A percentile compares a stretch with the other conserved stretches of the same genome.
Evolutionary conservation across 495 filamentous ascomycete genomes (phyloP).

Genomic region (Aspergillus baeticus): DNA sequence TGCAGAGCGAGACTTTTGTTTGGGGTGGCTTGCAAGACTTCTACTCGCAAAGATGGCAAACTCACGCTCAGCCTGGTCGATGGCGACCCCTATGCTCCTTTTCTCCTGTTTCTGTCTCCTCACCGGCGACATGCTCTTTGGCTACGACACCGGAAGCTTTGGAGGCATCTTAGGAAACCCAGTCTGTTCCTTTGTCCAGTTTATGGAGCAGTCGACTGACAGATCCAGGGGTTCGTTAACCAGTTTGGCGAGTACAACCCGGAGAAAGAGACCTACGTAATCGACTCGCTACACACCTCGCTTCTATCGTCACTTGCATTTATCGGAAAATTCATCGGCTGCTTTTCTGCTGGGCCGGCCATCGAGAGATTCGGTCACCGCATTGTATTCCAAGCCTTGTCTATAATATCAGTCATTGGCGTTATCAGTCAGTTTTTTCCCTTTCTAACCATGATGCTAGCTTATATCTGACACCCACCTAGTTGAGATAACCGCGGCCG

Average conservation of each 20-base stretch:
- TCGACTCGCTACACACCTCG: background rate
- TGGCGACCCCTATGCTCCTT: background rate
- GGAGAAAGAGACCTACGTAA: background rate
- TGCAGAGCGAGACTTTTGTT: no score
- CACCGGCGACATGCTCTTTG: background rate
- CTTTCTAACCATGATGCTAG: background rate
- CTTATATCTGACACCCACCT: background rate
- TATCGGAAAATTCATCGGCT: background rate
- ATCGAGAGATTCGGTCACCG: background rate
- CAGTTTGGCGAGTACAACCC: background rate
- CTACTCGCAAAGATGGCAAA: background rate
- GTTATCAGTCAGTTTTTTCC: background rate
- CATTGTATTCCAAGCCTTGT: background rate
- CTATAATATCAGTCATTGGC: background rate
- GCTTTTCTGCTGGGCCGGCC: background rate
- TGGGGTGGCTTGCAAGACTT: background rate
- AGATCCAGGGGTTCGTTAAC: background rate
- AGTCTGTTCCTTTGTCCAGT: background rate
- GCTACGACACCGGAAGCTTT: background rate
- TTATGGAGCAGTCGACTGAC: background rate
- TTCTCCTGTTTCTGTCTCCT: conserved; percentile 1
- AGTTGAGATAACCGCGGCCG: background rate
- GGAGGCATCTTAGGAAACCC: background rate
- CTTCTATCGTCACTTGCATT: background rate
- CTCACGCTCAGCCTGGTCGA: background rate